A percentile compares a stretch with the other conserved stretches of the same genome.
Evolutionary conservation across 768 basidiomycete species (phyloP).

Genomic region (Galerina marginata): DNA sequence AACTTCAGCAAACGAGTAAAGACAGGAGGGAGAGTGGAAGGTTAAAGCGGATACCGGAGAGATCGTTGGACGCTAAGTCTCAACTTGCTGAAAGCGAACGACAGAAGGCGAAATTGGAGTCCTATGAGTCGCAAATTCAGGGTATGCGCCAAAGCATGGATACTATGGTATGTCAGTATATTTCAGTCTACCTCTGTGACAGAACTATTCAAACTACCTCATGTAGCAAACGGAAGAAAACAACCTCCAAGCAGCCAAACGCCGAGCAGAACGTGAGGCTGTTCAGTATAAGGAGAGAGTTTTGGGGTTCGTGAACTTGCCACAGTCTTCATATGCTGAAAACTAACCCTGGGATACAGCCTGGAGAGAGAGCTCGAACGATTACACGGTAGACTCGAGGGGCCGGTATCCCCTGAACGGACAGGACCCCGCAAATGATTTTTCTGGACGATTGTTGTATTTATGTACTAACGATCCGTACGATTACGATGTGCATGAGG

Average conservation of each 20-base stretch:
- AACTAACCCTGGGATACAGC: constrained; percentile 11
- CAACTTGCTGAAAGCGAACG: constrained; percentile 68
- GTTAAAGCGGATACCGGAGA: constrained; percentile 35
- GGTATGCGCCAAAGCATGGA: constrained; percentile 65
- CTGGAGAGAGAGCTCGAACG: constrained; percentile 35
- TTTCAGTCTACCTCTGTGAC: neutral
- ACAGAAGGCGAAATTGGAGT: constrained; percentile 61
- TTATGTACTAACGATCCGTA: constrained; percentile 3
- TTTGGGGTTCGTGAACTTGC: constrained; percentile 55
- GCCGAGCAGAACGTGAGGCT: constrained; percentile 78
- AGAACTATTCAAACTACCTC: neutral
- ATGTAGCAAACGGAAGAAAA: constrained; percentile 72
- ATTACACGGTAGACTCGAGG: constrained; percentile 29
- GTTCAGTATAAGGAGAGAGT: constrained; percentile 74
- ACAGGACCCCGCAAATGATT: constrained; percentile 19
- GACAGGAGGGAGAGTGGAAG: constrained; percentile 55
- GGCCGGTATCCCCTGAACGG: constrained; percentile 20
- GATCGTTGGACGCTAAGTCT: constrained; percentile 54
- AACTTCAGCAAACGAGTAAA: constrained; percentile 57
- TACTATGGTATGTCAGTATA: constrained; percentile 53
- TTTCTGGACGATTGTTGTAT: constrained; percentile 10
- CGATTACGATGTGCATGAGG: no score
- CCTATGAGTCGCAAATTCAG: constrained; percentile 62
- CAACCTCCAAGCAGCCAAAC: constrained; percentile 71
- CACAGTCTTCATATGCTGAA: neutral